These are phyloP conservation scores for Alternaria infectoria DNA, from an alignment of 2,329 filamentous ascomycete genomes.

Conservation along the genomic window DNA sequence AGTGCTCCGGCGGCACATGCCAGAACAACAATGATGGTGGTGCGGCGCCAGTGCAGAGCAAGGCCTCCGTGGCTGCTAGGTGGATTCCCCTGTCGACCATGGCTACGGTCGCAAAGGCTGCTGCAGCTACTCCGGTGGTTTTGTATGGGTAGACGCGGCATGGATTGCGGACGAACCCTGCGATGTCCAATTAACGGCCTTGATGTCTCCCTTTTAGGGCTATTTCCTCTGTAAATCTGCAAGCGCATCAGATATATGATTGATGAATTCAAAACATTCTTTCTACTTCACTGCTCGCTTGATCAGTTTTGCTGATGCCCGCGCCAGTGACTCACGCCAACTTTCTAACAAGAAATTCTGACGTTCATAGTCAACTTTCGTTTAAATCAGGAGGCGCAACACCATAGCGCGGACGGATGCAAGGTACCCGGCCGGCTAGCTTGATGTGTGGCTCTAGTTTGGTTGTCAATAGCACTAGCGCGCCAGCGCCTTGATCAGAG, in stretches of 20 bases:
- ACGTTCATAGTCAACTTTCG: background rate
- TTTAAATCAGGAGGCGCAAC: background rate
- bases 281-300: background rate
- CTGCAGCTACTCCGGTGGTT: background rate
- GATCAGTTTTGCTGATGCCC: background rate
- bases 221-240: background rate
- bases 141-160: background rate
- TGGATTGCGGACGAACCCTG: background rate
- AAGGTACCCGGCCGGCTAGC: background rate
- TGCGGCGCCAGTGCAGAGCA: background rate
- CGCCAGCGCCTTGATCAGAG: background rate
- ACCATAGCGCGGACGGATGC: background rate
- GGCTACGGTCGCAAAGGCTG: background rate
- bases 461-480: background rate
- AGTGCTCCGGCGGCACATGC: constrained; percentile 17
- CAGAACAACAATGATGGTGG: constrained; percentile 12
- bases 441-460: background rate
- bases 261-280: background rate
- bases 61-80: background rate
- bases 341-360: background rate
- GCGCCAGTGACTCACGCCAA: background rate
- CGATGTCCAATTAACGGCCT: background rate
- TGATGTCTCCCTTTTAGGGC: background rate
- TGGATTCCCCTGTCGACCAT: background rate
- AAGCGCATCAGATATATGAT: background rate